Evolutionary conservation across 352 stramenopile genomes (phyloP).

Genomic region (Phytopythium boreale): DNA sequence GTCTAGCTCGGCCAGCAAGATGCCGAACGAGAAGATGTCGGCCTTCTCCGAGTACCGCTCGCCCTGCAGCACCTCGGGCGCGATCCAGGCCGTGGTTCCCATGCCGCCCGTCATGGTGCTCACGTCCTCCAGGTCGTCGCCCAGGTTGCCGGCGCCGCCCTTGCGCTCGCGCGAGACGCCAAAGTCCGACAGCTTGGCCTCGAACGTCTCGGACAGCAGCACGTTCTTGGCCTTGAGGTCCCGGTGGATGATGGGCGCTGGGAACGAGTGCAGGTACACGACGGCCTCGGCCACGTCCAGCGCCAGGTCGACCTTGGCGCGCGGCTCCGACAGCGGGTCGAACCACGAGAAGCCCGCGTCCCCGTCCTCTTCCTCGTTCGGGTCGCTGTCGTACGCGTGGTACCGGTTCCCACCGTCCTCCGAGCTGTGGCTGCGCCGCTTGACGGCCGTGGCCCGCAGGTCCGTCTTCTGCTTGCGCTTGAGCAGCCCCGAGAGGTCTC

Average conservation of each 20-base stretch:
- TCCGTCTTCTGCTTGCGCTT: slow-evolving; percentile 1
- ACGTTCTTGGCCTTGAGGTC: slow-evolving; percentile 45
- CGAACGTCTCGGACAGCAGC: slow-evolving; percentile 21
- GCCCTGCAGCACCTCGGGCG: slow-evolving; percentile 61
- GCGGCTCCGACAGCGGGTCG: background rate
- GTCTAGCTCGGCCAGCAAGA: slow-evolving; percentile 54
- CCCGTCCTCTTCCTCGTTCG: background rate
- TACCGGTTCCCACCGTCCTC: background rate
- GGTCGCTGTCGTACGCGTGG: slow-evolving; percentile 1
- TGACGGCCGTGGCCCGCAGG: background rate
- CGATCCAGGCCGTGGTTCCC: slow-evolving; percentile 69
- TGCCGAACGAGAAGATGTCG: slow-evolving; percentile 75
- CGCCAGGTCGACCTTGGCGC: slow-evolving; percentile 23
- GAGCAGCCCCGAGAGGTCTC: slow-evolving; percentile 29
- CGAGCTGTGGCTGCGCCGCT: slow-evolving; percentile 1
- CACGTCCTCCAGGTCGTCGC: slow-evolving; percentile 28
- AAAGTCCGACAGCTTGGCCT: slow-evolving; percentile 46
- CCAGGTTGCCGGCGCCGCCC: slow-evolving; percentile 13
- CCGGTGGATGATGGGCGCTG: slow-evolving; percentile 39
- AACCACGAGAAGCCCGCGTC: slow-evolving; percentile 12
- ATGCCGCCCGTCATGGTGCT: slow-evolving; percentile 50
- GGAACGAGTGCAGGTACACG: slow-evolving; percentile 44
- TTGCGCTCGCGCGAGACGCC: slow-evolving; percentile 30
- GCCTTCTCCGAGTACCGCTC: slow-evolving; percentile 64
- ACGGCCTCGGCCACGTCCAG: slow-evolving; percentile 34